These are phyloP conservation scores for Diplocarpon mali DNA, from an alignment of 2,329 filamentous ascomycete species.

Conservation along the genomic window DNA sequence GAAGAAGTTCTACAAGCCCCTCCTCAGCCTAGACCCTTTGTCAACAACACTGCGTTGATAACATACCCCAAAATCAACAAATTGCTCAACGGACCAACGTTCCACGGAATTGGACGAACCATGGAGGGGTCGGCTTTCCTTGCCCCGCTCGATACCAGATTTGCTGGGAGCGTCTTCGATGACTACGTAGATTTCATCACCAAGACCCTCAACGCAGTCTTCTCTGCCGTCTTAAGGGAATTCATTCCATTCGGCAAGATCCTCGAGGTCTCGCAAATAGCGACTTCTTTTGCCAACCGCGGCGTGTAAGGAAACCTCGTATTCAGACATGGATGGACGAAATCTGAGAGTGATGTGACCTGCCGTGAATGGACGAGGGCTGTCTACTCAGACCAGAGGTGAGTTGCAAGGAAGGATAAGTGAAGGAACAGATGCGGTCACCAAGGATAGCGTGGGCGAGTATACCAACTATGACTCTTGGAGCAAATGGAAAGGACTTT, in stretches of 20 bases:
- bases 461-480: constrained; percentile 17
- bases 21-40: constrained; percentile 26
- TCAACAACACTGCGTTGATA: constrained; percentile 17
- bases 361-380: constrained; percentile 16
- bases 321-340: constrained; percentile 25
- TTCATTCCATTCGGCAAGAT: constrained; percentile 16
- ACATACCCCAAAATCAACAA: constrained; percentile 28
- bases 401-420: constrained; percentile 9
- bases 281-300: constrained; percentile 21
- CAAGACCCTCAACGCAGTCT: constrained; percentile 10
- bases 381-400: constrained; percentile 5
- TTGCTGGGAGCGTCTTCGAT: constrained; percentile 16
- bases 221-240: constrained; percentile 18
- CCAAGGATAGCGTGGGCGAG: constrained; percentile 9
- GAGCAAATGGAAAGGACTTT: constrained; percentile 23
- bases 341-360: constrained; percentile 9
- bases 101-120: constrained; percentile 6
- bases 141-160: constrained; percentile 3
- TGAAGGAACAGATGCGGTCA: constrained; percentile 5
- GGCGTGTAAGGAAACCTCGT: constrained; percentile 21
- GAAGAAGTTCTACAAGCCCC: constrained; percentile 19
- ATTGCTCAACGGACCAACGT: constrained; percentile 23
- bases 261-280: constrained; percentile 14
- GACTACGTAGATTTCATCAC: constrained; percentile 26
- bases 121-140: constrained; percentile 11